Evolutionary conservation across 306 rosid species (phyloP).

Genomic region (Rosa lucieae): DNA sequence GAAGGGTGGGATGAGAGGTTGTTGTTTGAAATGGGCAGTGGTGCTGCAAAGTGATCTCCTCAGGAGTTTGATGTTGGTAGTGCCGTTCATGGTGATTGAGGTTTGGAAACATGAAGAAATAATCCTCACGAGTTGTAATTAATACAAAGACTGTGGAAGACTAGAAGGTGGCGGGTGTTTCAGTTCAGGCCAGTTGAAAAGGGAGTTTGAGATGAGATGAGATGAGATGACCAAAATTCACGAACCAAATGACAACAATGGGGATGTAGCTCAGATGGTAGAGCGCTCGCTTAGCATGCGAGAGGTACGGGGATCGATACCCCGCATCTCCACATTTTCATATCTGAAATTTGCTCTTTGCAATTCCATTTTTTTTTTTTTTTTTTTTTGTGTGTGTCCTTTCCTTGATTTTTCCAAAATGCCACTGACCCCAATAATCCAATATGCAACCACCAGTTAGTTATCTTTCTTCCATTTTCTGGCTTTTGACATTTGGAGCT

Average conservation of each 20-base stretch:
- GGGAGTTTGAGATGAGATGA: too few relatives aligned
- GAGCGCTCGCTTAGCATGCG: conserved; percentile 99
- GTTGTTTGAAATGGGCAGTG: conserved; percentile 1
- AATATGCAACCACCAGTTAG: too few relatives aligned
- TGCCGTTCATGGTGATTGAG: conserved; percentile 32
- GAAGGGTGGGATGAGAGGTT: conserved; percentile 21
- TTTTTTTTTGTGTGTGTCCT: too few relatives aligned
- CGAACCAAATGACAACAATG: neutral
- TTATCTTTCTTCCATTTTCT: too few relatives aligned
- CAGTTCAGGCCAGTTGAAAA: neutral
- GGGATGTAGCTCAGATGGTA: conserved; percentile 99
- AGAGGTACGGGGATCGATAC: conserved; percentile 95
- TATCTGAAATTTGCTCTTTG: too few relatives aligned
- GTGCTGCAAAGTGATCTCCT: conserved; percentile 18
- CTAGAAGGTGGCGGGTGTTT: neutral
- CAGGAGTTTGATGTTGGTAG: conserved; percentile 22
- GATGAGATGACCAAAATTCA: too few relatives aligned
- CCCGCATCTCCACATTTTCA: conserved; percentile 68
- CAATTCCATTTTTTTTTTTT: too few relatives aligned
- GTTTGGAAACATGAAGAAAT: neutral
- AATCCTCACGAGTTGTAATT: neutral
- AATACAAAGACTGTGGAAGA: neutral
- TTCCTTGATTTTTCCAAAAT: too few relatives aligned
- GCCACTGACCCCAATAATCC: too few relatives aligned
- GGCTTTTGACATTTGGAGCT: too few relatives aligned